Evolutionary conservation across 2,329 filamentous ascomycete species (phyloP).

Genomic region (Colletotrichum agaves): DNA sequence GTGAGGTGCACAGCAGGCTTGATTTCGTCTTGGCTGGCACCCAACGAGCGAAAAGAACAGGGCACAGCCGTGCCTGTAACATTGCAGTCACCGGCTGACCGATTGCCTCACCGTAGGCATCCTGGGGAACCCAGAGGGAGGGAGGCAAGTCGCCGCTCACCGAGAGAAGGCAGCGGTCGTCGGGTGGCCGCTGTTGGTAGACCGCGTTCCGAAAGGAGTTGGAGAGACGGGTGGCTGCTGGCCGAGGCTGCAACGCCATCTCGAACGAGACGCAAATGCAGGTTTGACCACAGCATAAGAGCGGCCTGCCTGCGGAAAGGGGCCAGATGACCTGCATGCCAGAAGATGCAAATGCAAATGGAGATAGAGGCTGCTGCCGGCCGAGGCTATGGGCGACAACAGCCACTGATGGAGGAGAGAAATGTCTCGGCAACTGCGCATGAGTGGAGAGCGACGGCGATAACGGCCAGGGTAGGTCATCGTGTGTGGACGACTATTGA

Average conservation of each 20-base stretch:
- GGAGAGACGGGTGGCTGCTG: conserved; percentile 26
- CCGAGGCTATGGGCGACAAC: conserved; percentile 4
- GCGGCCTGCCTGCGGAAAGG: neutral
- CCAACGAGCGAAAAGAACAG: neutral
- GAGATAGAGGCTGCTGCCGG: neutral
- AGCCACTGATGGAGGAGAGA: conserved; percentile 1
- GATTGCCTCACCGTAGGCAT: conserved; percentile 17
- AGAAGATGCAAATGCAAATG: neutral
- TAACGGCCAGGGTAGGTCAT: neutral
- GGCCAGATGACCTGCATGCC: neutral
- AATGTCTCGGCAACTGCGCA: conserved; percentile 17
- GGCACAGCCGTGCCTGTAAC: neutral
- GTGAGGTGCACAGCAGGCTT: conserved; percentile 17
- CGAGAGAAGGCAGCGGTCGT: conserved; percentile 27
- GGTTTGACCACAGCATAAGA: conserved; percentile 15
- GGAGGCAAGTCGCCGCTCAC: conserved; percentile 5
- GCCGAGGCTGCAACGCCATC: conserved; percentile 24
- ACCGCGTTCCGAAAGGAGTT: conserved; percentile 16
- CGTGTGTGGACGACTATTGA: neutral
- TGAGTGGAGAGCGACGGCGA: neutral
- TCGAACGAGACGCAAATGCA: conserved; percentile 28
- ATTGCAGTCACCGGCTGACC: neutral
- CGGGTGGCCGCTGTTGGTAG: conserved; percentile 24
- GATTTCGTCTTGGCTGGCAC: conserved; percentile 25
- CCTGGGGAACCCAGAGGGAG: neutral